Base-by-base conservation (phyloP, 2,329 filamentous ascomycete genomes). In the Aspergillus bombycis region DNA sequence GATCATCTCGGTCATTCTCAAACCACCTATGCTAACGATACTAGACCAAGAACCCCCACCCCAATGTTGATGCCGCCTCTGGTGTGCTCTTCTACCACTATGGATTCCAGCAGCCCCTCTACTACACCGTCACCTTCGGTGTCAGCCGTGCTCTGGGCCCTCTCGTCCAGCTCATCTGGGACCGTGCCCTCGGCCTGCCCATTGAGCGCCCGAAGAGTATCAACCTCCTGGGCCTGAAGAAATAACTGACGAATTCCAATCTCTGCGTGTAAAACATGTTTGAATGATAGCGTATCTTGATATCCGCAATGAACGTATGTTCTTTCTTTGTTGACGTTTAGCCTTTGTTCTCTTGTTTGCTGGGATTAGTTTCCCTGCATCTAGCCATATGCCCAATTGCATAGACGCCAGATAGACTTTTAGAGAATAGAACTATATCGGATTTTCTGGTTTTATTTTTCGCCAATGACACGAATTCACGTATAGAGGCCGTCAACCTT, bases 121-220 rank as follows among this genome's bases (percentile, higher is more conserved):
- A 98, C 85, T 99, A 98, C 83, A 90, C 88, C 19, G 88, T 87
- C 11, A 89, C 87, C 7, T 90, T 90, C 71, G 88, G 88, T 70
- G 88, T 90, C 54, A 88, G 85, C 77, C 83, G 88, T 77, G 86
- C 86, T 59, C 83, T 99, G 19, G 95, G 95, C 9, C 95, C 95
- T 26, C 85, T 99, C 56, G 93, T 93, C 50, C 95, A 99, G 80
- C 85, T 99, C 68, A 91, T 99, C 77, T 98, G 95, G 95, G 94
- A 98, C 78, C 88, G 95, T 57, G 94, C 94, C 19, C 81, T 99
- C 67, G 95, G 95, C 60, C 83, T 98, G 76, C 95, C 95, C 12
- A 99, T 99, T 74, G 95, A 99, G 88, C 86, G 94, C 66, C 95
- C 95, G 57, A 99, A 99, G 91, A 96, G 92, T 80, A 96, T 98